Percentiles rank a stretch among this genome's conserved stretches.
These are phyloP conservation scores for Agaricus subrufescens DNA, from an alignment of 768 basidiomycete genomes.

Conservation along the genomic window DNA sequence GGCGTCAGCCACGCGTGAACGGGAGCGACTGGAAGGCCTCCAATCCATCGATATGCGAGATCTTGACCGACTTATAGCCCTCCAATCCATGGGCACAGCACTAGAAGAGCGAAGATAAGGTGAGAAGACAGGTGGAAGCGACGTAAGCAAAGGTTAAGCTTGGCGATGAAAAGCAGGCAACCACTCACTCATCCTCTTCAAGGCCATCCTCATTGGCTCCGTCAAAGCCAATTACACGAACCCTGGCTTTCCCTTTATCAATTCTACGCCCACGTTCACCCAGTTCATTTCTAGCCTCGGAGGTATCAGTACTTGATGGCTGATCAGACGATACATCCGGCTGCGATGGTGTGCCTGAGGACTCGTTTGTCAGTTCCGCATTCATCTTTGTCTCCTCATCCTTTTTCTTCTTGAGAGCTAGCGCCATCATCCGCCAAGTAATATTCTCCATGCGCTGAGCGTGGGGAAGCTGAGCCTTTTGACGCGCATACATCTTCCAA, in stretches of 20 bases:
- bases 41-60: slow-evolving; percentile 92
- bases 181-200: slow-evolving; percentile 72
- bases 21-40: slow-evolving; percentile 73
- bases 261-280: slow-evolving; percentile 66
- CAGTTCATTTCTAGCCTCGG: slow-evolving; percentile 18
- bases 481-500: slow-evolving; percentile 94
- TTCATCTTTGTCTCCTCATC: slow-evolving; percentile 45
- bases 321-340: slow-evolving; percentile 16
- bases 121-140: slow-evolving; percentile 2
- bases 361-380: slow-evolving; percentile 10
- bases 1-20: slow-evolving; percentile 67
- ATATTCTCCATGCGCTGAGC: slow-evolving; percentile 97
- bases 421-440: slow-evolving; percentile 98
- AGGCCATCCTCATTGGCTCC: slow-evolving; percentile 64
- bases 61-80: slow-evolving; percentile 84
- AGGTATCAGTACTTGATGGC: slow-evolving; percentile 16
- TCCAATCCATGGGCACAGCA: slow-evolving; percentile 84
- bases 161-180: slow-evolving; percentile 6
- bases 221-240: slow-evolving; percentile 80
- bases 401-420: slow-evolving; percentile 87
- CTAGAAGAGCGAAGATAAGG: slow-evolving; percentile 24
- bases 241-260: slow-evolving; percentile 76
- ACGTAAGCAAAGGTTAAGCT: slow-evolving; percentile 8
- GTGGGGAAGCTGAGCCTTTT: slow-evolving; percentile 85
- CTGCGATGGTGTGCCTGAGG: slow-evolving; percentile 10